phyloP scores from a whole-genome alignment of 441 rosid genomes.

The Aquilaria agallochum region DNA sequence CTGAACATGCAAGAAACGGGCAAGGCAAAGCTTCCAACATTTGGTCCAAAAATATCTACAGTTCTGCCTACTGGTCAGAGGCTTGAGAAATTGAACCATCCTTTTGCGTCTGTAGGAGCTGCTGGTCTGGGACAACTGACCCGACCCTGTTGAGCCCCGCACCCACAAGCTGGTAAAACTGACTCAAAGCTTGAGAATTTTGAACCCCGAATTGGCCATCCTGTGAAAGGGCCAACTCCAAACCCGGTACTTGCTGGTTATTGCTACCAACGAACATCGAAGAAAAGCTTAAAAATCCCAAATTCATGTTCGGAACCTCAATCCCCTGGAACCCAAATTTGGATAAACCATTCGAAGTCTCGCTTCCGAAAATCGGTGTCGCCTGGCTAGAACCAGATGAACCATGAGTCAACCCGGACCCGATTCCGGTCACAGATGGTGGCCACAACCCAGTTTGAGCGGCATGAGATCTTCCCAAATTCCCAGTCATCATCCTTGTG shows the following conservation, averaged over 20 bases:
- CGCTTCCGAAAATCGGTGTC: slow-evolving; percentile 19
- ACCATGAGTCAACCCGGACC: slow-evolving; percentile 30
- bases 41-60: slow-evolving; percentile 4
- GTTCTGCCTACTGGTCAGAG: slow-evolving; percentile 26
- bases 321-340: slow-evolving; percentile 34
- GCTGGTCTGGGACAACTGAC: slow-evolving; percentile 17
- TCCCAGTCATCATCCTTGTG: slow-evolving; percentile 19
- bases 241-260: slow-evolving; percentile 31
- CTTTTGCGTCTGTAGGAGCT: slow-evolving; percentile 20
- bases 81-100: slow-evolving; percentile 30
- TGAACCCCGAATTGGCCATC: slow-evolving; percentile 31
- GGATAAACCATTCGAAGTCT: slow-evolving; percentile 18
- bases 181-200: slow-evolving; percentile 32
- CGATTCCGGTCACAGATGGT: slow-evolving; percentile 20
- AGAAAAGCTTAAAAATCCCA: slow-evolving; percentile 38
- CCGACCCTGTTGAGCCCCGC: slow-evolving; percentile 23
- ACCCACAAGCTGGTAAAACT: slow-evolving; percentile 33
- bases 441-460: slow-evolving; percentile 18
- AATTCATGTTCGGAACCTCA: slow-evolving; percentile 35
- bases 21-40: slow-evolving; percentile 3
- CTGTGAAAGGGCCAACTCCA: slow-evolving; percentile 45
- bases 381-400: slow-evolving; percentile 18
- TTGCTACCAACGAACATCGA: slow-evolving; percentile 28
- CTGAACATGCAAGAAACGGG: slow-evolving; percentile 2
- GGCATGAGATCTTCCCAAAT: slow-evolving; percentile 17